phyloP scores from a whole-genome alignment of 1,284 basidiomycete species.

The Lentinus polychrous region DNA sequence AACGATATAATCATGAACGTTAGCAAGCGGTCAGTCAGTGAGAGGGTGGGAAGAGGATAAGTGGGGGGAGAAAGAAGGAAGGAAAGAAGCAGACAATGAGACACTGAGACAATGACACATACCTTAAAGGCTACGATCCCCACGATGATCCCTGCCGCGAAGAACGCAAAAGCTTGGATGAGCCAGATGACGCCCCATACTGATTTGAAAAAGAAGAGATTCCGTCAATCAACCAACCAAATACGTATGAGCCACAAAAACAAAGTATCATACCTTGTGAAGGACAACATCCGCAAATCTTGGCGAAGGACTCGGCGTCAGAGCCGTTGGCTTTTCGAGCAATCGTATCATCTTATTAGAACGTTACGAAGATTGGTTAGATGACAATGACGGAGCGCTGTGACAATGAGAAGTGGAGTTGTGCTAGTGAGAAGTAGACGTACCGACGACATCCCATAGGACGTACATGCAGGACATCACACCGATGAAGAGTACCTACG shows the following conservation, averaged over 20 bases:
- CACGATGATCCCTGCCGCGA: constrained; percentile 76
- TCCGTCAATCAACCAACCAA: constrained; percentile 1
- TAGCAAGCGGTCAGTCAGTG: neutral
- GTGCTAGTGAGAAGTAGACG: no score
- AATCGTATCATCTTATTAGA: constrained; percentile 80
- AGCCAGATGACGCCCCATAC: constrained; percentile 93
- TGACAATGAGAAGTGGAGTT: neutral
- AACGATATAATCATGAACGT: neutral
- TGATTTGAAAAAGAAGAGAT: no score
- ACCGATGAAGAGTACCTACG: constrained; percentile 86
- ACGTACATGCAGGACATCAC: constrained; percentile 90
- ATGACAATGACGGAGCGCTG: no score
- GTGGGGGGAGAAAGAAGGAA: constrained; percentile 4
- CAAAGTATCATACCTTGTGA: constrained; percentile 49
- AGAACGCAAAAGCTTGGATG: constrained; percentile 75
- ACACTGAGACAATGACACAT: constrained; percentile 8
- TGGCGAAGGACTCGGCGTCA: constrained; percentile 87
- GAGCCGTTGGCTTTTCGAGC: constrained; percentile 86
- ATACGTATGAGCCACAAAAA: constrained; percentile 1
- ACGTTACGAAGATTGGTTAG: no score
- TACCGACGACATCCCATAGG: constrained; percentile 83
- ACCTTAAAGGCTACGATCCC: constrained; percentile 87
- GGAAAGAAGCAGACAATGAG: neutral
- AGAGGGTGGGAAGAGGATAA: neutral
- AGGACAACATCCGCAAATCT: constrained; percentile 78